Conservation (phyloP, 345 rosid genomes). For the Salix arbutifolia region DNA sequence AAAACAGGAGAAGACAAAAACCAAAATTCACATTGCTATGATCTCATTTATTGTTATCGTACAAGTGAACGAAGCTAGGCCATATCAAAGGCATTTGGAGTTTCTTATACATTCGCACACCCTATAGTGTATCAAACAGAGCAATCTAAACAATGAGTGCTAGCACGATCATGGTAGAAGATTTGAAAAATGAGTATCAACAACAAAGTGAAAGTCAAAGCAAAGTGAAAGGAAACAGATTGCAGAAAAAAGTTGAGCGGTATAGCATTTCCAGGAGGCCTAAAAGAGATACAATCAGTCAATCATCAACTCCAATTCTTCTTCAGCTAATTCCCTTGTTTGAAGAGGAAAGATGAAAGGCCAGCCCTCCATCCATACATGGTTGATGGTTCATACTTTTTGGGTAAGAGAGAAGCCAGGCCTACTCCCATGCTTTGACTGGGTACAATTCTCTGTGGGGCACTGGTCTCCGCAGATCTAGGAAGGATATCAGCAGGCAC, state of each 20-base stretch:
- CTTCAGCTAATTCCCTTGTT: conserved; percentile 42
- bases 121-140: not conserved
- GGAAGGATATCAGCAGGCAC: conserved; percentile 9
- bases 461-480: conserved; percentile 43
- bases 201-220: not conserved
- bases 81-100: not conserved
- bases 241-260: not conserved
- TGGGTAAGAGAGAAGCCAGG: conserved; percentile 50
- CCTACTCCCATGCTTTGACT: conserved; percentile 34
- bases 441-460: conserved; percentile 35
- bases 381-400: conserved; percentile 48
- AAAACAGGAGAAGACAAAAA: not conserved
- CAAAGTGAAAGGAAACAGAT: not conserved
- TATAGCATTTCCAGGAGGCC: not conserved
- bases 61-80: not conserved
- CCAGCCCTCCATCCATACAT: conserved; percentile 64
- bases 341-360: conserved; percentile 70
- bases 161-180: not conserved
- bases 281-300: conserved; percentile 2
- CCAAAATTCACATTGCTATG: not conserved
- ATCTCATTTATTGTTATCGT: not conserved
- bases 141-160: not conserved
- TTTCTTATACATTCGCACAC: not conserved
- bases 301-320: not conserved
- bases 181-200: not conserved